Evolutionary conservation across 2,329 filamentous ascomycete species (phyloP).

Genomic region (Ploettnerulaceae sp.): DNA sequence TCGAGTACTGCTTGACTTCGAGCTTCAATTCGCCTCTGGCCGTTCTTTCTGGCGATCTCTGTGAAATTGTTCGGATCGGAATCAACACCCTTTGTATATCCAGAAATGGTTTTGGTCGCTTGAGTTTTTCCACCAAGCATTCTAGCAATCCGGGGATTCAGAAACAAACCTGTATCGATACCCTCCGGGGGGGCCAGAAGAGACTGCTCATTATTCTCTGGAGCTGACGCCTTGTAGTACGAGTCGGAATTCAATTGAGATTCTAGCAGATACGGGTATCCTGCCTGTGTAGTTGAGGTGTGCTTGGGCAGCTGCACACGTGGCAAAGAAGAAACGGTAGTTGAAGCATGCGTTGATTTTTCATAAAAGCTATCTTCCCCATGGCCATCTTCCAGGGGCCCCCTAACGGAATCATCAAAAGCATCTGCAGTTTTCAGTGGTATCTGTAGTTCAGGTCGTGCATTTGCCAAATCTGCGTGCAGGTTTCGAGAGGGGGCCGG

Average conservation of each 20-base stretch:
- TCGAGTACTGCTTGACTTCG: not conserved
- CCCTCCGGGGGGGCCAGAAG: slow-evolving; percentile 50
- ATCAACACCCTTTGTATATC: slow-evolving; percentile 34
- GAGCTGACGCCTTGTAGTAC: slow-evolving; percentile 36
- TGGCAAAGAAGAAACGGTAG: slow-evolving; percentile 48
- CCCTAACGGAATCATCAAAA: slow-evolving; percentile 26
- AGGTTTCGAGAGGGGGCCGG: slow-evolving; percentile 32
- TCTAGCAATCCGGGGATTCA: slow-evolving; percentile 52
- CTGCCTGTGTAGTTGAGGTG: slow-evolving; percentile 35
- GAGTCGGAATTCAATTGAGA: slow-evolving; percentile 28
- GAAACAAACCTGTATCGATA: slow-evolving; percentile 57
- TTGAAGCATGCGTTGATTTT: slow-evolving; percentile 42
- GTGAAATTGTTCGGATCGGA: slow-evolving; percentile 35
- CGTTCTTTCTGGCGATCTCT: slow-evolving; percentile 29
- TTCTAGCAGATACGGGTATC: slow-evolving; percentile 19
- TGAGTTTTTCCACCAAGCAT: slow-evolving; percentile 46
- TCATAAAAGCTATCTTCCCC: slow-evolving; percentile 54
- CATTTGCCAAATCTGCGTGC: slow-evolving; percentile 37
- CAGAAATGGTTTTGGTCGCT: slow-evolving; percentile 12
- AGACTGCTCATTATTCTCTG: slow-evolving; percentile 36
- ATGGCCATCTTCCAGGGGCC: slow-evolving; percentile 24
- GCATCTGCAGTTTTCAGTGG: slow-evolving; percentile 45
- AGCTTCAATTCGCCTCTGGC: slow-evolving; percentile 36
- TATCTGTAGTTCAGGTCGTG: slow-evolving; percentile 46
- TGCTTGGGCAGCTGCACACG: slow-evolving; percentile 50